phyloP scores from a whole-genome alignment of 129 eudicot species.

The Pulicaria dysenterica region DNA sequence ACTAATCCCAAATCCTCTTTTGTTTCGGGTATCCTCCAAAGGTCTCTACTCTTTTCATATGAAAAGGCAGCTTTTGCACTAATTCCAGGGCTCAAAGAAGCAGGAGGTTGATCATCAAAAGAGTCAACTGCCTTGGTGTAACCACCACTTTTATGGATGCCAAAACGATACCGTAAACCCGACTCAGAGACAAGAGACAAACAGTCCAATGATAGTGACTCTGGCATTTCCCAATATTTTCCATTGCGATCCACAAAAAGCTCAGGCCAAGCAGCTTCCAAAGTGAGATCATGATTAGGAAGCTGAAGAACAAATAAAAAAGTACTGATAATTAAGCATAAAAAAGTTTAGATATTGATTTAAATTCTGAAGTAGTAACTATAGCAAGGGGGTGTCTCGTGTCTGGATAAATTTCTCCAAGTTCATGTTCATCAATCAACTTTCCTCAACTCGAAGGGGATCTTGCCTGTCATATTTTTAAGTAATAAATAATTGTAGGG shows the following conservation, averaged over 20 bases:
- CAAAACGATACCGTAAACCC: slow-evolving; percentile 80
- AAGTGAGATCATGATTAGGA: slow-evolving; percentile 72
- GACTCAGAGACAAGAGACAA: slow-evolving; percentile 61
- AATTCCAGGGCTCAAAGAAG: slow-evolving; percentile 63
- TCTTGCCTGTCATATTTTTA: too few relatives aligned
- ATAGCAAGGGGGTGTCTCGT: not conserved
- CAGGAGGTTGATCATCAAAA: slow-evolving; percentile 48
- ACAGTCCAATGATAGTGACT: slow-evolving; percentile 72
- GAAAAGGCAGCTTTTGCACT: slow-evolving; percentile 87
- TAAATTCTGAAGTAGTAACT: not conserved
- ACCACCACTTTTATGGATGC: slow-evolving; percentile 75
- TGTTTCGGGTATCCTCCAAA: slow-evolving; percentile 73
- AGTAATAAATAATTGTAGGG: too few relatives aligned
- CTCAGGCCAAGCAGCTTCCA: slow-evolving; percentile 97
- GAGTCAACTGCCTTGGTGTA: slow-evolving; percentile 46
- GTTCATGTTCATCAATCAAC: not conserved
- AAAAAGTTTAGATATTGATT: slow-evolving; percentile 5
- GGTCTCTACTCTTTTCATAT: slow-evolving; percentile 70
- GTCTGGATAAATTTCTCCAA: too few relatives aligned
- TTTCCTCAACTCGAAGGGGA: not conserved
- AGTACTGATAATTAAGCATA: not conserved
- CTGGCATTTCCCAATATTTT: slow-evolving; percentile 83
- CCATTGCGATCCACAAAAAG: slow-evolving; percentile 74
- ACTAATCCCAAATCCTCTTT: slow-evolving; percentile 50
- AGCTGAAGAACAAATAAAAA: slow-evolving; percentile 56